Percentiles rank a stretch among this genome's conserved stretches.
Evolutionary conservation across 2,329 filamentous ascomycete genomes (phyloP).

Genomic region (Daldinia eschscholtzii): DNA sequence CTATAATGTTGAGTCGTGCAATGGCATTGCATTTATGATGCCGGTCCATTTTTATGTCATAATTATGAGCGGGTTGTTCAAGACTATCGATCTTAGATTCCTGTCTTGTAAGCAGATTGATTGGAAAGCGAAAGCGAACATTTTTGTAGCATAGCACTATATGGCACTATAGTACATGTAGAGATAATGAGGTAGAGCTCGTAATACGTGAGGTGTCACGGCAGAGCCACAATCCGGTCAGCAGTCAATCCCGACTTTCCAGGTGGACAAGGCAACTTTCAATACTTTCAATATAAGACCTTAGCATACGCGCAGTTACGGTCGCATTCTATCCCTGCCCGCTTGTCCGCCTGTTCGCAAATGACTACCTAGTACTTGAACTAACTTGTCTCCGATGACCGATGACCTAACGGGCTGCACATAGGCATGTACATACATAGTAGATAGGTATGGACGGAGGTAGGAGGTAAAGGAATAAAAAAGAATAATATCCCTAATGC

Average conservation of each 20-base stretch:
- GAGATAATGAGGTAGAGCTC: neutral
- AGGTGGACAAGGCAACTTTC: slow-evolving; percentile 36
- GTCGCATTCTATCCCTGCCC: slow-evolving; percentile 34
- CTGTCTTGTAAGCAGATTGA: slow-evolving; percentile 6
- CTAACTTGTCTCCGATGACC: slow-evolving; percentile 48
- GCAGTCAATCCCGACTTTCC: slow-evolving; percentile 46
- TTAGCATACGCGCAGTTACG: slow-evolving; percentile 18
- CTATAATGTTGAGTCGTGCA: slow-evolving; percentile 6
- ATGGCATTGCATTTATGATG: slow-evolving; percentile 7
- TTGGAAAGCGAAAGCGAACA: slow-evolving; percentile 25
- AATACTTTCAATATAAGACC: slow-evolving; percentile 23
- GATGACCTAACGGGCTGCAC: slow-evolving; percentile 6
- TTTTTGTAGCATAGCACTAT: neutral
- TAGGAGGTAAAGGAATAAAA: slow-evolving; percentile 21
- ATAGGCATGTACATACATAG: neutral
- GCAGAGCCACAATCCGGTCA: slow-evolving; percentile 46
- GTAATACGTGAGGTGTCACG: slow-evolving; percentile 37
- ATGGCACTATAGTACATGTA: neutral
- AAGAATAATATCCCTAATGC: neutral
- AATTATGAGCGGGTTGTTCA: slow-evolving; percentile 21
- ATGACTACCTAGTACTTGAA: slow-evolving; percentile 30
- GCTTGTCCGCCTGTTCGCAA: slow-evolving; percentile 35
- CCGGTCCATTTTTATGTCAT: slow-evolving; percentile 30
- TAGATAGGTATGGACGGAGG: slow-evolving; percentile 30
- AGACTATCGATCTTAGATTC: neutral